phyloP scores from a whole-genome alignment of 495 filamentous ascomycete species.

The Neurospora sp. region DNA sequence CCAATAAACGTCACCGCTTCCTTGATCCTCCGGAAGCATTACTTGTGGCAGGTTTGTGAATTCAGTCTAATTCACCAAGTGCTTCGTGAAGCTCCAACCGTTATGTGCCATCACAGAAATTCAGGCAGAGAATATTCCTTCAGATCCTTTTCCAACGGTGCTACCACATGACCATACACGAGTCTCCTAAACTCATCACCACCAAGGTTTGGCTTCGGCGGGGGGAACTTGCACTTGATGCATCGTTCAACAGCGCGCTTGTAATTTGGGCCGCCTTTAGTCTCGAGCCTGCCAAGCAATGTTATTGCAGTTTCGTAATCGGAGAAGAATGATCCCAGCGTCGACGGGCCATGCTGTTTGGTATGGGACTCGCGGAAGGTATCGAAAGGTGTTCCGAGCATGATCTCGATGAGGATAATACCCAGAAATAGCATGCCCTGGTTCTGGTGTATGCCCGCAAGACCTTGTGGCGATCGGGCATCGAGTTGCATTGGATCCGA shows the following conservation, averaged over 20 bases:
- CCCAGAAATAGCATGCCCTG: slow-evolving; percentile 5
- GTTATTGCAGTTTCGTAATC: neutral
- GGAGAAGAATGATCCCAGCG: neutral
- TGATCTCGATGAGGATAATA: slow-evolving; percentile 11
- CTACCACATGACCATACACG: neutral
- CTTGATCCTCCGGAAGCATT: neutral
- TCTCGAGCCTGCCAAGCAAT: neutral
- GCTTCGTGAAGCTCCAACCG: neutral
- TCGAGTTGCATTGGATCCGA: neutral
- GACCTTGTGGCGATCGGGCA: neutral
- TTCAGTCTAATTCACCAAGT: neutral
- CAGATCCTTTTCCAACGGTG: neutral
- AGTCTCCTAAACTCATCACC: neutral
- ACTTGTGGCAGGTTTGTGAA: neutral
- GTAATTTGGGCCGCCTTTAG: slow-evolving; percentile 2
- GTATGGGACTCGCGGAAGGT: neutral
- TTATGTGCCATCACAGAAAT: neutral
- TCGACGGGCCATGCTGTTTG: neutral
- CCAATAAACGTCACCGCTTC: neutral
- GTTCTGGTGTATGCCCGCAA: neutral
- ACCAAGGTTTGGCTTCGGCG: neutral
- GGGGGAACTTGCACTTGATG: neutral
- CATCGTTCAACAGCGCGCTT: slow-evolving; percentile 8
- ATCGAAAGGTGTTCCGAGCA: slow-evolving; percentile 4
- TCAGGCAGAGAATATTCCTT: neutral